A percentile compares a stretch with the other conserved stretches of the same genome.
phyloP scores from a whole-genome alignment of 257 asterid genomes.

The Capsicum pubescens region DNA sequence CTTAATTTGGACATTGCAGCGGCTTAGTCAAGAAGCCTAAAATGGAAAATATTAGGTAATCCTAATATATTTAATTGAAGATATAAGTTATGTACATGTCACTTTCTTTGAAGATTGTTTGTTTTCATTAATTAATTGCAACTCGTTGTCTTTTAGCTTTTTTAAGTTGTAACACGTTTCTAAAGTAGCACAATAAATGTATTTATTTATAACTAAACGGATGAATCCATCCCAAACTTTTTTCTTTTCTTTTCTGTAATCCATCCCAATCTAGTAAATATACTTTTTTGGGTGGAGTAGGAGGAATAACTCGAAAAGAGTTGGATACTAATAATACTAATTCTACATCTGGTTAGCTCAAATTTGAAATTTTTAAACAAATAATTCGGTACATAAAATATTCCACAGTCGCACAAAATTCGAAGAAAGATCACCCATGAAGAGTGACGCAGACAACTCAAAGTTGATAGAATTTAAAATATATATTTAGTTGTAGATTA shows the following conservation, averaged over 20 bases:
- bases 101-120: slow-evolving; percentile 5
- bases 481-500: background rate
- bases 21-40: background rate
- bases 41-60: slow-evolving; percentile 26
- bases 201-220: background rate
- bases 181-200: background rate
- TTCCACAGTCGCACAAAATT: background rate
- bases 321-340: too few species aligned
- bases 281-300: slow-evolving; percentile 9
- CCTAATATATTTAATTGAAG: background rate
- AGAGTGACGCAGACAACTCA: background rate
- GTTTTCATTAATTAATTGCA: background rate
- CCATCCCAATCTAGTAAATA: slow-evolving; percentile 21
- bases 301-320: background rate
- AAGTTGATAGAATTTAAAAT: background rate
- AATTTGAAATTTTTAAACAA: too few species aligned
- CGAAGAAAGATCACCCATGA: background rate
- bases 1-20: slow-evolving; percentile 16
- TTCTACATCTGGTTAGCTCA: too few species aligned
- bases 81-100: slow-evolving; percentile 14
- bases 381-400: background rate
- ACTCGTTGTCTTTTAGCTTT: background rate
- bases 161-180: background rate
- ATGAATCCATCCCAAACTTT: background rate
- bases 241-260: too few species aligned